Evolutionary conservation across 345 rosid genomes (phyloP).

Genomic region (Brassica carinata): DNA sequence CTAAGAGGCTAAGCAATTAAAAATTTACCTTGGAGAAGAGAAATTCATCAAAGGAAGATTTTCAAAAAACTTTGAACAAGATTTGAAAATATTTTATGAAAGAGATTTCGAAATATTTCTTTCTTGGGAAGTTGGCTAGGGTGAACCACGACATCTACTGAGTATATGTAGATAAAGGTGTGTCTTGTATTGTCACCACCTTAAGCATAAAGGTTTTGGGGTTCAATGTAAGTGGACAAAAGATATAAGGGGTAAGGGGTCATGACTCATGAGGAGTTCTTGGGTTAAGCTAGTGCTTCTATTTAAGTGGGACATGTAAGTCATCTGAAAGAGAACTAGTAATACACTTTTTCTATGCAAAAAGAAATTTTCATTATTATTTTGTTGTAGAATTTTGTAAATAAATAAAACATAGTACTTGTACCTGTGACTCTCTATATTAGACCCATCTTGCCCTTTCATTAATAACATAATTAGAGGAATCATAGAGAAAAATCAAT

Average conservation of each 20-base stretch:
- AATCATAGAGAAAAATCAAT: background rate
- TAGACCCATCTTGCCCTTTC: background rate
- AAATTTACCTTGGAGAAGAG: background rate
- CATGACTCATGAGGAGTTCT: too few species aligned
- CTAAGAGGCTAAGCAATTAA: background rate
- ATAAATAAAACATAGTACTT: background rate
- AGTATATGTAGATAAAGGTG: too few species aligned
- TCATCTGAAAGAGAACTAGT: background rate
- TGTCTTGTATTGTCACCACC: too few species aligned
- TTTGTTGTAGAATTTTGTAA: background rate
- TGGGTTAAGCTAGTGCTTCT: too few species aligned
- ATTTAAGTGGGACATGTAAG: background rate
- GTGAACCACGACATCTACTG: background rate
- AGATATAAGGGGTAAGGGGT: too few species aligned
- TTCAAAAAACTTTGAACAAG: background rate
- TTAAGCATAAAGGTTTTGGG: too few species aligned
- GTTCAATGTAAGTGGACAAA: too few species aligned
- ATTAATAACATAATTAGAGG: background rate
- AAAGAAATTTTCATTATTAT: too few species aligned
- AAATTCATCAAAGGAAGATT: background rate
- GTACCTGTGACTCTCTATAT: background rate
- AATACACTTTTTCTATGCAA: background rate
- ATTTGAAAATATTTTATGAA: background rate
- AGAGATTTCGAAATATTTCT: too few species aligned
- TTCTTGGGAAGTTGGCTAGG: background rate